A percentile compares a stretch with the other conserved stretches of the same genome.
phyloP scores from a whole-genome alignment of 768 basidiomycete species.

The Clavaria fumosa region DNA sequence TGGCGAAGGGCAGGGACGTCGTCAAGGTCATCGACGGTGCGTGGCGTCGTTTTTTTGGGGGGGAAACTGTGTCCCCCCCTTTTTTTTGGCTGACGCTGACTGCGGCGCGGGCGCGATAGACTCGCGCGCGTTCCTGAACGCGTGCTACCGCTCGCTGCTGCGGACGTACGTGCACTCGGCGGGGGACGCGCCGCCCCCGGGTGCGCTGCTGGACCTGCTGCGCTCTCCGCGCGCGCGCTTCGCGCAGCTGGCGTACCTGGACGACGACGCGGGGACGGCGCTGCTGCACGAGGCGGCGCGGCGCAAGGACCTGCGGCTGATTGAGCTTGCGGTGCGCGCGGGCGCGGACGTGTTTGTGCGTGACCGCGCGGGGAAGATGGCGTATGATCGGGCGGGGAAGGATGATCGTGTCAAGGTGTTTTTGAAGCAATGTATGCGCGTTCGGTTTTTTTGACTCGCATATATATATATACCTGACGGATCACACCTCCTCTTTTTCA shows the following conservation, averaged over 20 bases:
- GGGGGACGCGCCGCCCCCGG: constrained; percentile 21
- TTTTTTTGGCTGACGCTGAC: neutral
- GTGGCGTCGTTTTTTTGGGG: no score
- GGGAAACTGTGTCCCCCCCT: neutral
- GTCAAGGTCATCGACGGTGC: constrained; percentile 54
- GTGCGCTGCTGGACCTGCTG: constrained; percentile 40
- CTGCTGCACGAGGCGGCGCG: constrained; percentile 79
- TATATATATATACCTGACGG: no score
- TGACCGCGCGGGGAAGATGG: constrained; percentile 57
- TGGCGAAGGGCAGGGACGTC: constrained; percentile 55
- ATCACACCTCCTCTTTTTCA: neutral
- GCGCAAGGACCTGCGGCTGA: constrained; percentile 62
- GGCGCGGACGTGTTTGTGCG: constrained; percentile 85
- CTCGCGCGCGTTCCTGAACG: constrained; percentile 60
- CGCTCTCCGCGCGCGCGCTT: constrained; percentile 52
- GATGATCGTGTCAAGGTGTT: constrained; percentile 76
- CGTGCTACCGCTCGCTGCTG: constrained; percentile 58
- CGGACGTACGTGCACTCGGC: constrained; percentile 61
- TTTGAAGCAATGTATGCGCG: constrained; percentile 69
- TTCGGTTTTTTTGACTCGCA: neutral
- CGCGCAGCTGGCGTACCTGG: constrained; percentile 68
- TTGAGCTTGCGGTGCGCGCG: constrained; percentile 72
- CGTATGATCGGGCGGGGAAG: constrained; percentile 51
- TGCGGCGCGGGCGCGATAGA: constrained; percentile 28
- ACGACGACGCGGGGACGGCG: constrained; percentile 60